Percentiles rank a stretch among this genome's conserved stretches.
Evolutionary conservation across 2,329 filamentous ascomycete genomes (phyloP).

Genomic region (Microcyclospora tardicrescens): DNA sequence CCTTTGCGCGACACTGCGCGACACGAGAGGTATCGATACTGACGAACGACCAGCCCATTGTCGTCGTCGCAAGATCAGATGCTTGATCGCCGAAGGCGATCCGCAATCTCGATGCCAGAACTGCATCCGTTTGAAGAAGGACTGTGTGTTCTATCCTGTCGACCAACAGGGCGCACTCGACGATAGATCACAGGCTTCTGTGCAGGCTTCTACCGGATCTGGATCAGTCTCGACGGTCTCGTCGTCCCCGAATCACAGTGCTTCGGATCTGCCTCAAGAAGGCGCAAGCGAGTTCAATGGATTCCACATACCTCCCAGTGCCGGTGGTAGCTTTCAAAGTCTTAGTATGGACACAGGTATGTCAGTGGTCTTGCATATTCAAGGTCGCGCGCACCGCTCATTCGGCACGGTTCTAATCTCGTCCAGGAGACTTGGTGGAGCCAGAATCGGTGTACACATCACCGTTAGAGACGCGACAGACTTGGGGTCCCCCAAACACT

Average conservation of each 20-base stretch:
- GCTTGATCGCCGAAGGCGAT: slow-evolving; percentile 63
- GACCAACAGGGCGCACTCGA: slow-evolving; percentile 36
- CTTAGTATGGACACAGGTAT: slow-evolving; percentile 8
- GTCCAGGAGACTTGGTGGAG: background rate
- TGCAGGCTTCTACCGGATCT: slow-evolving; percentile 9
- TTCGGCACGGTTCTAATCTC: background rate
- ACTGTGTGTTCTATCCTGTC: slow-evolving; percentile 84
- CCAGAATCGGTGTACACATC: background rate
- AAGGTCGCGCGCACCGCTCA: background rate
- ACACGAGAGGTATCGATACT: background rate
- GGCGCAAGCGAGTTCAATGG: slow-evolving; percentile 5
- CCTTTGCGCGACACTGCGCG: background rate
- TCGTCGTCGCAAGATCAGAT: slow-evolving; percentile 84
- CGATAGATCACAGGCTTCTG: slow-evolving; percentile 12
- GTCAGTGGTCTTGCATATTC: slow-evolving; percentile 1
- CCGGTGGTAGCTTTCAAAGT: slow-evolving; percentile 7
- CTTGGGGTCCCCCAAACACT: background rate
- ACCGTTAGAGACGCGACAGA: background rate
- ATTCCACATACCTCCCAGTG: slow-evolving; percentile 12
- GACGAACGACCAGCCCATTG: slow-evolving; percentile 56
- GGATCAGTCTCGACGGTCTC: slow-evolving; percentile 16
- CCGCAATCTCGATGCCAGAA: slow-evolving; percentile 69
- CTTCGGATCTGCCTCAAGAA: slow-evolving; percentile 7
- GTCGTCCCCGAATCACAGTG: slow-evolving; percentile 11
- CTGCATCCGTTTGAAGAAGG: slow-evolving; percentile 87